Conservation (phyloP, 257 asterid species). For the Solanum phureja region DNA sequence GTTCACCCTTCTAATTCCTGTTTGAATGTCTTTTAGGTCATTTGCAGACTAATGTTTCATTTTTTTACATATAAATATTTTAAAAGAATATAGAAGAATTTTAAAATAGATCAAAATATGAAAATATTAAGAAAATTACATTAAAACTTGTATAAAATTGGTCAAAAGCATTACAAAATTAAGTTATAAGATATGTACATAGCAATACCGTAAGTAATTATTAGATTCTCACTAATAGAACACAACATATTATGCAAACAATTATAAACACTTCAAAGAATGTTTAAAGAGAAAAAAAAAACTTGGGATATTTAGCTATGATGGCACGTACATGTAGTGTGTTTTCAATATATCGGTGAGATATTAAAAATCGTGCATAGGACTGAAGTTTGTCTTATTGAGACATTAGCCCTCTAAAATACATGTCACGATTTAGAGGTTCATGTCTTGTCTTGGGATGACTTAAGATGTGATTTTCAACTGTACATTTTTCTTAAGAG, state of each 20-base stretch:
- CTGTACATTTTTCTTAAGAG: background rate
- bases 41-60: background rate
- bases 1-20: no score
- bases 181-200: background rate
- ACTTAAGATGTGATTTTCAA: background rate
- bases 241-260: background rate
- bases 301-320: background rate
- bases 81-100: background rate
- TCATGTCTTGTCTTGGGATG: background rate
- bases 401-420: background rate
- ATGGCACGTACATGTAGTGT: background rate
- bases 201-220: background rate
- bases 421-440: background rate
- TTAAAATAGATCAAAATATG: background rate
- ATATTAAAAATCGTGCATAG: background rate
- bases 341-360: background rate
- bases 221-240: background rate
- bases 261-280: background rate
- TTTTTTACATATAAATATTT: background rate
- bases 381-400: background rate
- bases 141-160: background rate
- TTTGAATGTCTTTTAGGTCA: background rate
- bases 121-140: background rate
- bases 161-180: background rate
- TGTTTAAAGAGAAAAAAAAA: background rate